phyloP scores from a whole-genome alignment of 306 rosid species.

The Cicer bijugum region DNA sequence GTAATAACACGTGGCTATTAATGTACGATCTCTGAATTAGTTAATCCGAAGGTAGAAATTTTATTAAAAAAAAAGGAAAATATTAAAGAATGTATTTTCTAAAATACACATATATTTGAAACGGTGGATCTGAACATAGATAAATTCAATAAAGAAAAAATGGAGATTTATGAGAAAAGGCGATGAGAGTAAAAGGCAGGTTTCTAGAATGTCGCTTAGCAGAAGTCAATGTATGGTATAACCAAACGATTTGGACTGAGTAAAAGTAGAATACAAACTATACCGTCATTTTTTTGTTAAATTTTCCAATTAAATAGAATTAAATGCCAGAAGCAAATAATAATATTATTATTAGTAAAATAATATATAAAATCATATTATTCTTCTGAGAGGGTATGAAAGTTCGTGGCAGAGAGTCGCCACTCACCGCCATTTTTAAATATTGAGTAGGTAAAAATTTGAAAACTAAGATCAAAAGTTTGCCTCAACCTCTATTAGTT shows the following conservation, averaged over 20 bases:
- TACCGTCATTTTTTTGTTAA: conserved; percentile 5
- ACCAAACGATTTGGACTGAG: conserved; percentile 39
- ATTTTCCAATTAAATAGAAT: background rate
- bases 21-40: no score
- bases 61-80: no score
- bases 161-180: no score
- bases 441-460: conserved; percentile 34
- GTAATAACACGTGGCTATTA: no score
- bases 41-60: no score
- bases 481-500: background rate
- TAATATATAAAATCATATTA: conserved; percentile 5
- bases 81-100: no score
- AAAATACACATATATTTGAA: no score
- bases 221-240: conserved; percentile 36
- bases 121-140: no score
- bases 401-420: conserved; percentile 9
- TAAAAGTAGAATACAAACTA: conserved; percentile 41
- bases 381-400: conserved; percentile 20
- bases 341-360: background rate
- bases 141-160: no score
- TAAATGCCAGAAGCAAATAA: conserved; percentile 11
- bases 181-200: no score
- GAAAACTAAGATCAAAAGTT: conserved; percentile 4
- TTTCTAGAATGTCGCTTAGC: conserved; percentile 44
- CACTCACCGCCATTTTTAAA: background rate